Conservation (phyloP, 345 rosid species). For the Alliaria petiolata region DNA sequence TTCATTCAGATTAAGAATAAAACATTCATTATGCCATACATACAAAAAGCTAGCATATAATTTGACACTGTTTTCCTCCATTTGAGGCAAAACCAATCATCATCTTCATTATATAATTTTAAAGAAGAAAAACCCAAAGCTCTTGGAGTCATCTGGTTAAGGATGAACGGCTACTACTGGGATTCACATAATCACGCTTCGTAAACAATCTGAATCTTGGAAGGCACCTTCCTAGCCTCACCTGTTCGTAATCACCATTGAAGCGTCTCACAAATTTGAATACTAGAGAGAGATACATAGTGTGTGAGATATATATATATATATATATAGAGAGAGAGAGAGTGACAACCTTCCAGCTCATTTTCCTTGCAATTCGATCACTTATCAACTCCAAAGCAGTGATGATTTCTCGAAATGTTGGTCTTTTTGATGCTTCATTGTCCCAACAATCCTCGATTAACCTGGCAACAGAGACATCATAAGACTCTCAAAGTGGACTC, state of each 20-base stretch:
- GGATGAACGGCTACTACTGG: slow-evolving; percentile 51
- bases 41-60: slow-evolving; percentile 7
- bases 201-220: slow-evolving; percentile 39
- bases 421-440: slow-evolving; percentile 59
- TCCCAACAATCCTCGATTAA: slow-evolving; percentile 76
- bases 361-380: slow-evolving; percentile 38
- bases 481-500: background rate
- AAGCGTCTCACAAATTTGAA: background rate
- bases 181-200: slow-evolving; percentile 47
- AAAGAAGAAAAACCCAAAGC: background rate
- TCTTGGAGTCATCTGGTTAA: slow-evolving; percentile 32
- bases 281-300: background rate
- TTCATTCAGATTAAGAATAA: background rate
- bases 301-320: too few relatives aligned
- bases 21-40: background rate
- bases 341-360: slow-evolving; percentile 55
- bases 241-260: slow-evolving; percentile 34
- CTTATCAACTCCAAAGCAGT: slow-evolving; percentile 43
- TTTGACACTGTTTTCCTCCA: slow-evolving; percentile 1
- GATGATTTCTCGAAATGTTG: slow-evolving; percentile 63
- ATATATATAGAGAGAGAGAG: slow-evolving; percentile 11
- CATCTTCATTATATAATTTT: background rate
- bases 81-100: slow-evolving; percentile 7
- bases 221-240: slow-evolving; percentile 47
- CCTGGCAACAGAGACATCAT: slow-evolving; percentile 32